phyloP scores from a whole-genome alignment of 1,139 yeast species.

The Yamadazyma dushanensis region DNA sequence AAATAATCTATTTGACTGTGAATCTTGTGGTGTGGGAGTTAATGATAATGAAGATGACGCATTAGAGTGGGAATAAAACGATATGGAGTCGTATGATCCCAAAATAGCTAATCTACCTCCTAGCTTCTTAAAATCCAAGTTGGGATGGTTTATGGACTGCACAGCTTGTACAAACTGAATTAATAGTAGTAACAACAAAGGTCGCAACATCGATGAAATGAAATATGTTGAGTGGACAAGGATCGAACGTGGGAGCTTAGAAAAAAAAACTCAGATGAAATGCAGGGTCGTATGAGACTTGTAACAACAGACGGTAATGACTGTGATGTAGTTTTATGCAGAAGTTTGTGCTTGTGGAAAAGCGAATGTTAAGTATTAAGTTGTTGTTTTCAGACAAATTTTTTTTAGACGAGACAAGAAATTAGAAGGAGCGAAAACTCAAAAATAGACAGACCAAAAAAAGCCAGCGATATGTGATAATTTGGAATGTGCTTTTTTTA shows the following conservation, averaged over 20 bases:
- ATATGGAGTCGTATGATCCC: conserved; percentile 64
- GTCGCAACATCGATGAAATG: conserved; percentile 1
- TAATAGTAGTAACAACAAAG: conserved; percentile 1
- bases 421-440: conserved; percentile 1
- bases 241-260: no score
- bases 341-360: no score
- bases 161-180: not conserved
- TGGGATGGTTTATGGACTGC: conserved; percentile 20
- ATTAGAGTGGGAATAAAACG: conserved; percentile 57
- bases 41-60: conserved; percentile 31
- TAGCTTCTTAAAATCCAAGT: conserved; percentile 28
- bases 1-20: conserved; percentile 24
- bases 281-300: no score
- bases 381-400: conserved; percentile 3
- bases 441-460: no score
- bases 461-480: no score
- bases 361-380: no score
- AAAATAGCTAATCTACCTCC: conserved; percentile 56
- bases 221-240: no score
- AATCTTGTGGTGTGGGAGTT: conserved; percentile 5
- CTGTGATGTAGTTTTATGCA: no score
- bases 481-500: no score
- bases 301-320: no score
- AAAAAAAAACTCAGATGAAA: no score
- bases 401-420: conserved; percentile 4